These are phyloP conservation scores for Olyra latifolia DNA, from an alignment of 176 grass and related monocot genomes.

Conservation along the genomic window DNA sequence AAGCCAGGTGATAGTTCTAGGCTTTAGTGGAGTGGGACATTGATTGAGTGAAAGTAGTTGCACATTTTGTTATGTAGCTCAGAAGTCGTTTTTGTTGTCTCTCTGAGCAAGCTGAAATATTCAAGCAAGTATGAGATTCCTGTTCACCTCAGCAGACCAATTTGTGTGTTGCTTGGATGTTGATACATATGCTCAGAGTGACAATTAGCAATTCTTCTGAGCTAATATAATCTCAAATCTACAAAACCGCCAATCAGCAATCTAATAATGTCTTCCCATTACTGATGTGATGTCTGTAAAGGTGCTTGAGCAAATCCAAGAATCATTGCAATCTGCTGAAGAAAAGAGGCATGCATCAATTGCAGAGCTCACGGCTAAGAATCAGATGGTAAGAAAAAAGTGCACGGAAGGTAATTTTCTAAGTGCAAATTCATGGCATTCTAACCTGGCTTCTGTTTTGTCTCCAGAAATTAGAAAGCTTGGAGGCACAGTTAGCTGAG, in stretches of 20 bases:
- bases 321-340: slow-evolving; percentile 70
- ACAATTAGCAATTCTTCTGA: slow-evolving; percentile 17
- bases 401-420: slow-evolving; percentile 23
- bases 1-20: background rate
- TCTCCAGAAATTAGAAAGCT: slow-evolving; percentile 84
- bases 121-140: background rate
- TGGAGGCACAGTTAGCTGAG: slow-evolving; percentile 82
- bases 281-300: slow-evolving; percentile 51
- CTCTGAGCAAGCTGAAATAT: slow-evolving; percentile 27
- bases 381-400: slow-evolving; percentile 69
- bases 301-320: slow-evolving; percentile 91
- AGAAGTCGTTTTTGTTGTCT: slow-evolving; percentile 4
- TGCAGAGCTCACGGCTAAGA: slow-evolving; percentile 78
- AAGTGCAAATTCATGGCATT: background rate
- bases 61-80: slow-evolving; percentile 10
- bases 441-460: slow-evolving; percentile 25
- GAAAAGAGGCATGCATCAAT: slow-evolving; percentile 77
- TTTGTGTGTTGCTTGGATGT: slow-evolving; percentile 10
- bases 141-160: slow-evolving; percentile 1
- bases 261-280: background rate
- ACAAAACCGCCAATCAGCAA: background rate
- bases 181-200: slow-evolving; percentile 16
- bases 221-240: slow-evolving; percentile 21
- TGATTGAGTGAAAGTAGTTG: slow-evolving; percentile 18
- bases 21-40: background rate